Base-by-base conservation (phyloP, 192 early-diverging fungal genomes). In the Coemansia sp. region DNA sequence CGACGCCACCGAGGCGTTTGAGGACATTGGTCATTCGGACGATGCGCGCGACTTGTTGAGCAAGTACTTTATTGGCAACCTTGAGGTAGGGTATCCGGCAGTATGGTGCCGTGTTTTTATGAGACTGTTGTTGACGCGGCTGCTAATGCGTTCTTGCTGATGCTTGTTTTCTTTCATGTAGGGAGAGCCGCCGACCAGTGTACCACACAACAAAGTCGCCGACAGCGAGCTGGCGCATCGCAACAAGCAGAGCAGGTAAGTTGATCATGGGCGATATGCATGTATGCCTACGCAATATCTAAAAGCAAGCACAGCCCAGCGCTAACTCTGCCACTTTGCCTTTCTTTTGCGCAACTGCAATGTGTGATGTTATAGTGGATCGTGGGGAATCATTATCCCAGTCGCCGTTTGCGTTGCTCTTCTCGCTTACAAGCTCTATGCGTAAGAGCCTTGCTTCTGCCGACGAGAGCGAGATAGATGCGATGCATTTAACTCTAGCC, bases 1-100 rank as follows among this genome's bases (percentile, higher is more conserved):
- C 66, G 95, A 98, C 77, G 92, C 94, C 32, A 93, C 92, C 40
- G 94, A 92, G 68, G 90, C 94, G 22, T 98, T 98, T 85, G 94
- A 98, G 60, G 95, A 96, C 76, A 94, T 98, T 73, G 97, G 97
- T 24, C 95, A 98, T 85, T 94, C 93, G 32, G 92, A 96, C 57
- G 97, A 98, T 70, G 97, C 97, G 25, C 90, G 89, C 59, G 92
- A 93, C 17, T 68, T 98, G 68, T 84, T 98, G 68, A 84, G 88
- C 69, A 78, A 82, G 22, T 87, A 90, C 71, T 86, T 85, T 62
- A 82, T 96, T 58, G 97, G 94, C 59, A 84, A 91, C 59, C 75
- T 94, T 42, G 77, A 90, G 78, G 77, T 64, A 70, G 36, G 12
- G 38, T 45, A 19, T 35, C 27, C 2, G 41, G 3, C 14, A 25